Evolutionary conservation across 768 basidiomycete genomes (phyloP).

Genomic region (button mushroom (Agaricus bisporus)): DNA sequence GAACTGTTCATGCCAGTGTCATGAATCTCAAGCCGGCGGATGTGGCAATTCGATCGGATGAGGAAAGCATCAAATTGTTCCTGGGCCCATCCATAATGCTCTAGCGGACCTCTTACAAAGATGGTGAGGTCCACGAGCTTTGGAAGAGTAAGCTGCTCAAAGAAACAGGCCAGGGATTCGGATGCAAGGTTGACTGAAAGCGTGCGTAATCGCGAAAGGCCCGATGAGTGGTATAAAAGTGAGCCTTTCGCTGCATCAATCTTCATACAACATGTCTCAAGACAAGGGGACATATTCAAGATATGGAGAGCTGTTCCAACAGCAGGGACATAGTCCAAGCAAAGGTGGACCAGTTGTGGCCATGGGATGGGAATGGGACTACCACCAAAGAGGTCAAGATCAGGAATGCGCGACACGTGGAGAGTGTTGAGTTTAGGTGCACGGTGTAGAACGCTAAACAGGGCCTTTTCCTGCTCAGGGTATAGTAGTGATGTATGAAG

Average conservation of each 20-base stretch:
- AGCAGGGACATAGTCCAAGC: constrained; percentile 22
- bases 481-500: constrained; percentile 21
- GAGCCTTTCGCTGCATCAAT: constrained; percentile 22
- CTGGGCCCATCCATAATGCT: constrained; percentile 27
- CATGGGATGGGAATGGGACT: constrained; percentile 24
- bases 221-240: constrained; percentile 15
- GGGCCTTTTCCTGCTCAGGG: constrained; percentile 23
- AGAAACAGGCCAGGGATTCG: constrained; percentile 22
- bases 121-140: constrained; percentile 20
- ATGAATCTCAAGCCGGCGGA: constrained; percentile 23
- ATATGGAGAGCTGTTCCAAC: constrained; percentile 22
- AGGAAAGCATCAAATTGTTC: constrained; percentile 24
- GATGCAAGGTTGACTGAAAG: constrained; percentile 24
- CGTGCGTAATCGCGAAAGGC: constrained; percentile 20
- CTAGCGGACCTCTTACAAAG: constrained; percentile 22
- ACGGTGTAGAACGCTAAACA: constrained; percentile 24
- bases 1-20: constrained; percentile 25
- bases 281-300: constrained; percentile 22
- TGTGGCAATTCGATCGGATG: constrained; percentile 22
- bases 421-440: constrained; percentile 24
- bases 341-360: constrained; percentile 22
- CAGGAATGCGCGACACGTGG: constrained; percentile 25
- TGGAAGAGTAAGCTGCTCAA: constrained; percentile 24
- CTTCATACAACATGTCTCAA: constrained; percentile 22
- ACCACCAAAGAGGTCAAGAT: constrained; percentile 19